These are phyloP conservation scores for Paracamarosporium sp. DNA, from an alignment of 2,329 filamentous ascomycete genomes.

Conservation along the genomic window DNA sequence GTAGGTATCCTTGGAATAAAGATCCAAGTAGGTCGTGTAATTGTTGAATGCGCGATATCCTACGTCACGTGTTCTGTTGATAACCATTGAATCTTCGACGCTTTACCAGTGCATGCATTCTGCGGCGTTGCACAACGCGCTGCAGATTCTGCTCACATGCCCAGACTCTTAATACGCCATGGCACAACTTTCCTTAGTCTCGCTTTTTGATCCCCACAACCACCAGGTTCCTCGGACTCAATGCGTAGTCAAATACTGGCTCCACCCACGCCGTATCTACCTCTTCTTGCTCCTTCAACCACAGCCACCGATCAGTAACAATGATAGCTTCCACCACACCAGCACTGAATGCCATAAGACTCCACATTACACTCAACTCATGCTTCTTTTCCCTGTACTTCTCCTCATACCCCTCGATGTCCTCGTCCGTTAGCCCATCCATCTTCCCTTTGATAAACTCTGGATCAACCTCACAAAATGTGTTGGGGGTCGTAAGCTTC, in stretches of 20 bases:
- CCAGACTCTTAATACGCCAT: background rate
- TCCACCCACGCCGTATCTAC: conserved; percentile 86
- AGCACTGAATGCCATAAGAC: conserved; percentile 94
- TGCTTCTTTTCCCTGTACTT: conserved; percentile 73
- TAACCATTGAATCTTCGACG: background rate
- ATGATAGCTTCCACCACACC: conserved; percentile 88
- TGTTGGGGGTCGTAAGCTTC: conserved; percentile 64
- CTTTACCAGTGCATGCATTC: background rate
- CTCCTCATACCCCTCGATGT: conserved; percentile 74
- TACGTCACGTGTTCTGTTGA: background rate
- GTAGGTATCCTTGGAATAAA: background rate
- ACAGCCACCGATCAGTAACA: conserved; percentile 88
- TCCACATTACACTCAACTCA: conserved; percentile 88
- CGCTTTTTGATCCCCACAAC: conserved; percentile 85
- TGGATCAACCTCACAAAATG: conserved; percentile 43
- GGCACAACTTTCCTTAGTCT: background rate
- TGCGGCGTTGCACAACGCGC: background rate
- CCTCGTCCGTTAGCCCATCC: conserved; percentile 72
- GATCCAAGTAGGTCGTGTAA: background rate
- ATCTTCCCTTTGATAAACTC: conserved; percentile 69
- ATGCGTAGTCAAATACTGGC: conserved; percentile 84
- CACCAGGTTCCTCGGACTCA: conserved; percentile 89
- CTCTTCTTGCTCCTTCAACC: conserved; percentile 76
- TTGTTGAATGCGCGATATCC: background rate
- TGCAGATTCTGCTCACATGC: background rate